Evolutionary conservation across 75 land plant species (phyloP), one percentile per base, ranked within the genome.

Genomic region (Isoetes taiwanensis): DNA sequence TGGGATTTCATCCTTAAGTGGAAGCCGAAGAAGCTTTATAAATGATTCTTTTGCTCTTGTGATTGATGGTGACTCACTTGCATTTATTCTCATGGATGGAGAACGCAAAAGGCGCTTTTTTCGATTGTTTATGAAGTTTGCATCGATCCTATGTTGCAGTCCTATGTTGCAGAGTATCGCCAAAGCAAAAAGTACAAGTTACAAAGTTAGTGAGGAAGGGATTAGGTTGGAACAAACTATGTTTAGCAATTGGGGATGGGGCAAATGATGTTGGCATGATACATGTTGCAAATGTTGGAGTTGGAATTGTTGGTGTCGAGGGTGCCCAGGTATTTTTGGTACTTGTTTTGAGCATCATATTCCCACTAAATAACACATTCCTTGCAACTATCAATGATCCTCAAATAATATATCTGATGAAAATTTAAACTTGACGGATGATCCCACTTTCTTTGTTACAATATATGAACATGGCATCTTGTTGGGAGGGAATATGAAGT

Each of bases 281-380:
- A 16, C 50, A 46, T 6, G 50, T 46, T 46, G 50, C 50, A 5
- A 46, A 46, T n/a, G 50, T 46, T 6, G 50, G 50, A 19, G 50
- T 46, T 6, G 50, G 50, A n/a, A 46, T 46, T 46, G 23, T 46
- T 19, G 50, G 50, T n/a, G 50, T 46, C 19, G 50, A 46, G 23
- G 50, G 50, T 46, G 50, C 50, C 25, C 50, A 46, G 50, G 50
- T 46, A 46, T n/a, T n/a, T n/a, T n/a, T n/a, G n/a, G n/a, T n/a
- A n/a, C n/a, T n/a, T n/a, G n/a, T n/a, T n/a, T n/a, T n/a, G n/a
- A n/a, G n/a, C n/a, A n/a, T n/a, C n/a, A n/a, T n/a, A n/a, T n/a
- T n/a, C n/a, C n/a, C n/a, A n/a, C n/a, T n/a, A n/a, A n/a, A n/a
- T n/a, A n/a, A n/a, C n/a, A n/a, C n/a, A n/a, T n/a, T n/a, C n/a